Conservation (phyloP, 2,329 filamentous ascomycete species). For the Monilinia aucupariae region DNA sequence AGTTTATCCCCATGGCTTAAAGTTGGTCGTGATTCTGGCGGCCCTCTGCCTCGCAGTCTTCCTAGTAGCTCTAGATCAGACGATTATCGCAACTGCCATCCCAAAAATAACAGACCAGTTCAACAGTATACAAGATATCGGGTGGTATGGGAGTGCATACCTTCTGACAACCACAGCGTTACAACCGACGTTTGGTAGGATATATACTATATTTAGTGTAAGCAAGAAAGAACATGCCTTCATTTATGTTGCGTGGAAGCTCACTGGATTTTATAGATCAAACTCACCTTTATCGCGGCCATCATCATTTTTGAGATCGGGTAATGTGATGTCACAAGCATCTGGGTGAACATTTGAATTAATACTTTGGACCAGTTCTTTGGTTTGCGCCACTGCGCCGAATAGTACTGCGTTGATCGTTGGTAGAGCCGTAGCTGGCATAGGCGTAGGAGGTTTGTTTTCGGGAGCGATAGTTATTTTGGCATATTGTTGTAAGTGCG, state of each 20-base stretch:
- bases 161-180: conserved; percentile 37
- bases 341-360: neutral
- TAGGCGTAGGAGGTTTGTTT: conserved; percentile 37
- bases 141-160: conserved; percentile 43
- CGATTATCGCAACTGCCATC: conserved; percentile 38
- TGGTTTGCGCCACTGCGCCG: conserved; percentile 32
- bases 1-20: conserved; percentile 22
- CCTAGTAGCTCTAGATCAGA: conserved; percentile 33
- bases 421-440: conserved; percentile 33
- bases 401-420: conserved; percentile 33
- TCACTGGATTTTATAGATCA: conserved; percentile 24
- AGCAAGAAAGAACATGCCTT: neutral
- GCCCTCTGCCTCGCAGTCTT: conserved; percentile 33
- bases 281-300: conserved; percentile 32
- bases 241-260: neutral
- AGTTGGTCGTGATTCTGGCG: conserved; percentile 28
- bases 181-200: conserved; percentile 33
- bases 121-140: conserved; percentile 40
- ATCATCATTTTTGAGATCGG: conserved; percentile 34
- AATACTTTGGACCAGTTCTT: conserved; percentile 19
- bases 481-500: conserved; percentile 23
- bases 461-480: conserved; percentile 35
- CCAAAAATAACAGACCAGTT: conserved; percentile 39
- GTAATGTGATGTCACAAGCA: neutral
- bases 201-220: conserved; percentile 32